Percentiles rank a stretch among this genome's conserved stretches.
These are phyloP conservation scores for Wickerhamomyces ciferrii DNA, from an alignment of 805 yeast genomes.

Conservation along the genomic window DNA sequence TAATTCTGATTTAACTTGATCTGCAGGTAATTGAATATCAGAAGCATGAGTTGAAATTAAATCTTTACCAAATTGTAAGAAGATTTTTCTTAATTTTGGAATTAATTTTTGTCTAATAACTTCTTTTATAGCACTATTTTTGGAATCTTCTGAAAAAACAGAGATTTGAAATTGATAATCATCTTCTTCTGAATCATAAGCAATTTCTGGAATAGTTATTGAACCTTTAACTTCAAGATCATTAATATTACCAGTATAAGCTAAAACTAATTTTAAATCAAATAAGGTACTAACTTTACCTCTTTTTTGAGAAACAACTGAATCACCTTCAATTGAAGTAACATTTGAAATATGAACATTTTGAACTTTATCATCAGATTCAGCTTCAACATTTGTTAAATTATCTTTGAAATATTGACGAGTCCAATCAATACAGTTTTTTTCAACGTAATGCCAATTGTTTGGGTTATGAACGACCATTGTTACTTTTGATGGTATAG, in stretches of 20 bases:
- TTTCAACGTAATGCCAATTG: constrained; percentile 99
- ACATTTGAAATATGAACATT: constrained; percentile 30
- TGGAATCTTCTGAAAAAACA: constrained; percentile 50
- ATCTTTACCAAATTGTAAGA: constrained; percentile 70
- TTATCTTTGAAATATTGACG: constrained; percentile 64
- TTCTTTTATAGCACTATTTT: constrained; percentile 47
- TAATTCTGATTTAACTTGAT: constrained; percentile 51
- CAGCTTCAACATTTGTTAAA: constrained; percentile 41
- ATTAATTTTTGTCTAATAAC: constrained; percentile 46
- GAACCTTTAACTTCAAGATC: constrained; percentile 55
- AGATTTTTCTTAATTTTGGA: constrained; percentile 60
- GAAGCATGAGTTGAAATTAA: constrained; percentile 71
- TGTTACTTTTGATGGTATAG: background rate
- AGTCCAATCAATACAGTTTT: constrained; percentile 93
- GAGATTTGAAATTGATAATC: constrained; percentile 83
- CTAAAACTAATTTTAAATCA: constrained; percentile 66
- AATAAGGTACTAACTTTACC: constrained; percentile 92
- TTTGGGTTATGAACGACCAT: constrained; percentile 98
- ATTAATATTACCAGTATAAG: constrained; percentile 44
- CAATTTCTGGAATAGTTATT: constrained; percentile 83
- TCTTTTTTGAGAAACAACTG: constrained; percentile 94
- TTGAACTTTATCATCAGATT: constrained; percentile 14
- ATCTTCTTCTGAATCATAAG: constrained; percentile 83
- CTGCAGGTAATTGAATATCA: constrained; percentile 80
- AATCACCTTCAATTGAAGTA: constrained; percentile 78